Evolutionary conservation across 2,329 filamentous ascomycete species (phyloP).

Genomic region (Pseudogymnoascus sp.): DNA sequence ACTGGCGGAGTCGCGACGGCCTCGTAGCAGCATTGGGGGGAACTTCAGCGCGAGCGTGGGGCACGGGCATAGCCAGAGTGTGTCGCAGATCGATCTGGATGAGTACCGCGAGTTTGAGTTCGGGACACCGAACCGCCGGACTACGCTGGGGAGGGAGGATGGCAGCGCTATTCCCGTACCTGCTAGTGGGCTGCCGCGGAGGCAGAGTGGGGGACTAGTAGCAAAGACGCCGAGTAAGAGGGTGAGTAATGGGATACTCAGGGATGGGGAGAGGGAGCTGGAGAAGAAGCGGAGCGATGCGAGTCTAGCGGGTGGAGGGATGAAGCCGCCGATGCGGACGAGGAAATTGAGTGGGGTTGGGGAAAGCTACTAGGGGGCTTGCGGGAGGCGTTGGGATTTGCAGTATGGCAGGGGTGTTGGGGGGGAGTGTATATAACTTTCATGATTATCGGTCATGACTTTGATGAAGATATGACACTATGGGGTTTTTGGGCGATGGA

Average conservation of each 20-base stretch:
- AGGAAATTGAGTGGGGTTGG: slow-evolving; percentile 45
- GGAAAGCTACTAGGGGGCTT: slow-evolving; percentile 42
- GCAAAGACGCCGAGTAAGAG: slow-evolving; percentile 19
- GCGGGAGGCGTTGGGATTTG: background rate
- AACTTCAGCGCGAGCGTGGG: slow-evolving; percentile 22
- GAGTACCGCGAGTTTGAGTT: slow-evolving; percentile 24
- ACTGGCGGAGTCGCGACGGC: slow-evolving; percentile 23
- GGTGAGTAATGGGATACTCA: slow-evolving; percentile 21
- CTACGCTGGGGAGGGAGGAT: slow-evolving; percentile 33
- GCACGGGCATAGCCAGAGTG: slow-evolving; percentile 28
- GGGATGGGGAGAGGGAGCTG: slow-evolving; percentile 15
- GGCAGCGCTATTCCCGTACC: slow-evolving; percentile 42
- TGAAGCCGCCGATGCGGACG: slow-evolving; percentile 25
- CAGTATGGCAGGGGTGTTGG: background rate
- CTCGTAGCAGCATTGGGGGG: slow-evolving; percentile 26
- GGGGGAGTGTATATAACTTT: background rate
- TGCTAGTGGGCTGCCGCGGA: slow-evolving; percentile 35
- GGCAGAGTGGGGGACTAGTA: slow-evolving; percentile 39
- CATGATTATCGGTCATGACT: slow-evolving; percentile 8
- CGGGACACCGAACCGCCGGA: slow-evolving; percentile 37
- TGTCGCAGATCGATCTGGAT: slow-evolving; percentile 25
- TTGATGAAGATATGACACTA: slow-evolving; percentile 8
- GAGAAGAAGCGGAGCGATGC: slow-evolving; percentile 12
- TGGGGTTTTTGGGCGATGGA: slow-evolving; percentile 3
- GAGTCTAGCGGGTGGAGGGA: slow-evolving; percentile 15